Conservation (phyloP, 2,329 filamentous ascomycete species). For the Coleophoma crateriformis region DNA sequence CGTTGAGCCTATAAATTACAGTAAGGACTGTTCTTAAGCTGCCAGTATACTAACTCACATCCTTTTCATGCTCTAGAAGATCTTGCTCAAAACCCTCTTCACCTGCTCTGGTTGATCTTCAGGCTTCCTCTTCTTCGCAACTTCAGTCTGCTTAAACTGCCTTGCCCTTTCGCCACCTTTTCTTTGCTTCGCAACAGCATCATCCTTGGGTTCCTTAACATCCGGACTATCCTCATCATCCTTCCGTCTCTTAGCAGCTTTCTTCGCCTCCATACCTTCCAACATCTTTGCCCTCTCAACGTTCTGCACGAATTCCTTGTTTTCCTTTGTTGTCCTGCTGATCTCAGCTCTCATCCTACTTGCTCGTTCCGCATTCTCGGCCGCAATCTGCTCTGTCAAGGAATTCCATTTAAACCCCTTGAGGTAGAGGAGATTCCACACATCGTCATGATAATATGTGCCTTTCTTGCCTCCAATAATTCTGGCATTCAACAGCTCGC, state of each 20-base stretch:
- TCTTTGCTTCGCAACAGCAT: conserved; percentile 18
- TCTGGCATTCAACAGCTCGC: conserved; percentile 69
- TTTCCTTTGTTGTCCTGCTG: conserved; percentile 68
- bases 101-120: conserved; percentile 49
- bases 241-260: conserved; percentile 37
- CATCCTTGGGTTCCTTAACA: conserved; percentile 14
- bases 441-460: conserved; percentile 76
- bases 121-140: conserved; percentile 42
- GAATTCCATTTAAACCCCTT: conserved; percentile 79
- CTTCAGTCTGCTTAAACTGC: conserved; percentile 63
- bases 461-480: conserved; percentile 82
- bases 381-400: conserved; percentile 70
- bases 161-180: conserved; percentile 31
- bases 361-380: conserved; percentile 74
- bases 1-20: no score
- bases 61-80: conserved; percentile 40
- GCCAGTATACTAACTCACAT: no score
- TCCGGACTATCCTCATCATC: conserved; percentile 24
- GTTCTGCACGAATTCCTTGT: conserved; percentile 75
- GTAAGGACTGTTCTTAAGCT: no score
- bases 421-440: conserved; percentile 80
- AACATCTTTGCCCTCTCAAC: conserved; percentile 76
- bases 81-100: conserved; percentile 57
- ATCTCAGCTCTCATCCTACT: conserved; percentile 76
- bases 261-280: conserved; percentile 64